Percentiles rank a stretch among this genome's conserved stretches.
Conservation (phyloP, 441 rosid species). For the Theobroma grandiflorum region DNA sequence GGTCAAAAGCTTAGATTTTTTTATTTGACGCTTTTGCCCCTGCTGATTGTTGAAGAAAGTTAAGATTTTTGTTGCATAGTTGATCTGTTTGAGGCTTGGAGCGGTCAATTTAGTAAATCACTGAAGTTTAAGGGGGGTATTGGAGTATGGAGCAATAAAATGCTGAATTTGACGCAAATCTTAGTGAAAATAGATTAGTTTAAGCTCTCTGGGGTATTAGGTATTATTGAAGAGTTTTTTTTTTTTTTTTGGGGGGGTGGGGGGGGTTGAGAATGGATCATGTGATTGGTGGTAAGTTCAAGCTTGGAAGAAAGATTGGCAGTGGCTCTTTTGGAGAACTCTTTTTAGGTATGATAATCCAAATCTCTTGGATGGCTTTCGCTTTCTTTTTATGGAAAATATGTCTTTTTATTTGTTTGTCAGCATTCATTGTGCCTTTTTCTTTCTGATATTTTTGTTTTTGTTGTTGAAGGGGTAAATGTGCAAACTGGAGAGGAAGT, state of each 20-base stretch:
- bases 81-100: slow-evolving; percentile 10
- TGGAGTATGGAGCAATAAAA: slow-evolving; percentile 20
- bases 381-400: background rate
- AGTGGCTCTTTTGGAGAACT: slow-evolving; percentile 99
- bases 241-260: too few relatives aligned
- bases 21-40: slow-evolving; percentile 4
- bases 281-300: slow-evolving; percentile 90
- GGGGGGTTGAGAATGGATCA: slow-evolving; percentile 66
- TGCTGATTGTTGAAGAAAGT: slow-evolving; percentile 28
- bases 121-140: slow-evolving; percentile 27
- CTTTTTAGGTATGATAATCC: slow-evolving; percentile 67
- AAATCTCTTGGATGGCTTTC: background rate
- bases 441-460: background rate
- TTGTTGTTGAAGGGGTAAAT: slow-evolving; percentile 71
- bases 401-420: background rate
- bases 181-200: slow-evolving; percentile 28
- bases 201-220: slow-evolving; percentile 24
- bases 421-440: slow-evolving; percentile 23
- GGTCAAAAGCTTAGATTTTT: slow-evolving; percentile 13
- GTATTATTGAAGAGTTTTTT: slow-evolving; percentile 13
- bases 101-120: slow-evolving; percentile 39
- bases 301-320: slow-evolving; percentile 96
- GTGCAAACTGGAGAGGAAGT: slow-evolving; percentile 98
- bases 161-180: slow-evolving; percentile 40
- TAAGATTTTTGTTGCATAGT: slow-evolving; percentile 14